Evolutionary conservation across 257 asterid genomes (phyloP).

Genomic region (Coffea canephora): DNA sequence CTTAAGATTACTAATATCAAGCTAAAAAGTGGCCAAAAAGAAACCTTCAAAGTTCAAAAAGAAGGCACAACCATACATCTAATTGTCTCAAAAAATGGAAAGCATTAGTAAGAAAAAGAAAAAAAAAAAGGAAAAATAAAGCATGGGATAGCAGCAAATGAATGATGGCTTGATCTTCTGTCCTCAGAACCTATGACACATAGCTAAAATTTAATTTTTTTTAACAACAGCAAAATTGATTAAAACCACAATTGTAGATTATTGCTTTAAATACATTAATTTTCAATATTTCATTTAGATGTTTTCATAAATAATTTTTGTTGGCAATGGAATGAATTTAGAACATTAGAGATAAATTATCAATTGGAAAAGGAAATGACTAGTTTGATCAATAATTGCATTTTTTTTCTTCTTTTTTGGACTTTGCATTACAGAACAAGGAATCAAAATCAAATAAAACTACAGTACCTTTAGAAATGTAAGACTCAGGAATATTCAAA

Average conservation of each 20-base stretch:
- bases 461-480: constrained; percentile 54
- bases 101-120: neutral
- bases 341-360: neutral
- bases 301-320: neutral
- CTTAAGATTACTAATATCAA: constrained; percentile 16
- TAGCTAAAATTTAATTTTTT: constrained; percentile 5
- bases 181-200: constrained; percentile 16
- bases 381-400: constrained; percentile 1
- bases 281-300: neutral
- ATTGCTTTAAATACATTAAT: neutral
- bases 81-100: constrained; percentile 17
- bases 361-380: constrained; percentile 25
- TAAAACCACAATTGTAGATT: too few relatives aligned
- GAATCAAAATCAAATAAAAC: constrained; percentile 68
- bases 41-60: constrained; percentile 15
- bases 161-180: constrained; percentile 26
- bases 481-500: constrained; percentile 62
- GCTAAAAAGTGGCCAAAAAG: constrained; percentile 19
- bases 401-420: constrained; percentile 75
- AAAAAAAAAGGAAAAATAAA: constrained; percentile 1
- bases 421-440: constrained; percentile 58
- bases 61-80: constrained; percentile 27
- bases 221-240: neutral
- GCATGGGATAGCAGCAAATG: constrained; percentile 21
- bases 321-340: neutral